phyloP scores from a whole-genome alignment of 192 early-diverging fungal species.

The Phlyctochytrium arcticum region DNA sequence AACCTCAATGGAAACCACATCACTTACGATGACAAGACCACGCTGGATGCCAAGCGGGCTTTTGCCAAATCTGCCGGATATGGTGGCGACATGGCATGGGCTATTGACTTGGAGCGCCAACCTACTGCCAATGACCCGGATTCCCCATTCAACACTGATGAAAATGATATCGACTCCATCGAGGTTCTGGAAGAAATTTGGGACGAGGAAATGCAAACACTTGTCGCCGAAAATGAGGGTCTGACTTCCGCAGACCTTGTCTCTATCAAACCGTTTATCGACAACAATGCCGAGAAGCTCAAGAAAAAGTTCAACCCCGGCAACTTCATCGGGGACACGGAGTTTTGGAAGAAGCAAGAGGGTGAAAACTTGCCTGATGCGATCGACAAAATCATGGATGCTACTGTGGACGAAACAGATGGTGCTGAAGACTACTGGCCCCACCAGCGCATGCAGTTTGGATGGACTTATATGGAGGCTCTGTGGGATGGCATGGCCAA shows the following conservation, averaged over 20 bases:
- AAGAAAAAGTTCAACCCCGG: background rate
- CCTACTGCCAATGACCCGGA: background rate
- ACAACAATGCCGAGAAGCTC: background rate
- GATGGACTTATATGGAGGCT: background rate
- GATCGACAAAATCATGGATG: background rate
- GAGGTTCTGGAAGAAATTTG: background rate
- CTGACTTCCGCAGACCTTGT: background rate
- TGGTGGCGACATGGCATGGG: conserved; percentile 16
- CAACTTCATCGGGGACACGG: background rate
- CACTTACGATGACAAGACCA: conserved; percentile 2
- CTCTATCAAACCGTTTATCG: background rate
- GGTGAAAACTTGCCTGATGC: background rate
- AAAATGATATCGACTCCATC: background rate
- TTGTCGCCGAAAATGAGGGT: background rate
- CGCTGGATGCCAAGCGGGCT: background rate
- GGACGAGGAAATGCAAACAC: background rate
- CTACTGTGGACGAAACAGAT: background rate
- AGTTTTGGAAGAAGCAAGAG: background rate
- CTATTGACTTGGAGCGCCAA: background rate
- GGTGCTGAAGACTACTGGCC: background rate
- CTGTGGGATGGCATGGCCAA: background rate
- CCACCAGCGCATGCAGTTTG: background rate
- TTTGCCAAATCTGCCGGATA: conserved; percentile 4
- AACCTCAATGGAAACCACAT: conserved; percentile 1
- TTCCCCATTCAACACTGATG: background rate